A percentile compares a stretch with the other conserved stretches of the same genome.
Conservation (phyloP, 129 eudicot genomes). For the Flaveria ramosissima region DNA sequence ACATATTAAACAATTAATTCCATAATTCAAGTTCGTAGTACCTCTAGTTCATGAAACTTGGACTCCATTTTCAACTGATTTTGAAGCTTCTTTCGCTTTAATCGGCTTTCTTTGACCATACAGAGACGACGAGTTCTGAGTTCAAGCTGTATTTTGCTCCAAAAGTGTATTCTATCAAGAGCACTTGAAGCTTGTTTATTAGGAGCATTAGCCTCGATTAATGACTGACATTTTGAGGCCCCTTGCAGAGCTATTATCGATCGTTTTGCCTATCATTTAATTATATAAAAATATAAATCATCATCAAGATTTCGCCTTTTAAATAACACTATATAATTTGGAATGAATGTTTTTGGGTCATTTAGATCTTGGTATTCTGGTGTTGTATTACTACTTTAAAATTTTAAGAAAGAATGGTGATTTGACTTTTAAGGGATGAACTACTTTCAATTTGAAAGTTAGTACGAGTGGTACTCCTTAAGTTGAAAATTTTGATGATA, state of each 20-base stretch:
- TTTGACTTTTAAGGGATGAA: not conserved
- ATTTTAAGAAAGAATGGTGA: not conserved
- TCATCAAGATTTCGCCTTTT: not conserved
- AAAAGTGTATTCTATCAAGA: conserved; percentile 44
- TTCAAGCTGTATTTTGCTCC: conserved; percentile 59
- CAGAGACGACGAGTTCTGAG: conserved; percentile 48
- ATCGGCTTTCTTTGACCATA: conserved; percentile 49
- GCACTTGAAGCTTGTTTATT: conserved; percentile 45
- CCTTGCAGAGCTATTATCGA: conserved; percentile 41
- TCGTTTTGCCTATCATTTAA: conserved; percentile 42
- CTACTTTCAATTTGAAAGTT: not conserved
- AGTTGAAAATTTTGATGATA: not conserved
- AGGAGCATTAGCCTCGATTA: conserved; percentile 35
- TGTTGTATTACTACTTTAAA: not conserved
- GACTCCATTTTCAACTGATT: conserved; percentile 55
- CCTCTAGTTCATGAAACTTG: conserved; percentile 62
- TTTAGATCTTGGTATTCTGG: not conserved
- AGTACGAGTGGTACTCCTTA: not conserved
- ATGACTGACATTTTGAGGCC: conserved; percentile 34
- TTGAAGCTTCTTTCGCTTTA: conserved; percentile 48
- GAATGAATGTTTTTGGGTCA: not conserved
- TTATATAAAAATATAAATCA: not conserved
- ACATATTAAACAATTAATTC: not conserved
- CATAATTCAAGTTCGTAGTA: conserved; percentile 17
- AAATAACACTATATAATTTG: not conserved